These are phyloP conservation scores for Poa annua DNA, from an alignment of 176 grass and related monocot genomes.

Conservation along the genomic window DNA sequence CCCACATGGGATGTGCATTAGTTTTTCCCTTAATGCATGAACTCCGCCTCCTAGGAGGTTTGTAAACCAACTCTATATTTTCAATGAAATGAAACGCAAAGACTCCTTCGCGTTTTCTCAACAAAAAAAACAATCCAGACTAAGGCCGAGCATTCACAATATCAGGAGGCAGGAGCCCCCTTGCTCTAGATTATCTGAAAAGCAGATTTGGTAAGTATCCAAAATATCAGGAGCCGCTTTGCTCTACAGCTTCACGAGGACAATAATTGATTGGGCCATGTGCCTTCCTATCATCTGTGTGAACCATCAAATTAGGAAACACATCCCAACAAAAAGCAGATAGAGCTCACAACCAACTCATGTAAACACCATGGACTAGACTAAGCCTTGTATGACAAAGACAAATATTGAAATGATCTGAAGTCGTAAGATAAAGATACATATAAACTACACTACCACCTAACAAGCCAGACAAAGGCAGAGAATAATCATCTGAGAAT, in stretches of 20 bases:
- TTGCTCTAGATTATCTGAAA: neutral
- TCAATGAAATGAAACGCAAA: too few species aligned
- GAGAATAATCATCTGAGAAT: neutral
- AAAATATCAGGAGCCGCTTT: neutral
- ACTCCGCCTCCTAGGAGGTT: too few species aligned
- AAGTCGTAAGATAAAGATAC: neutral
- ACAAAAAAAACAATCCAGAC: too few species aligned
- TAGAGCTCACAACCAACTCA: constrained; percentile 12
- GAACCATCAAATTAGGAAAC: neutral
- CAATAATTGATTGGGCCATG: neutral
- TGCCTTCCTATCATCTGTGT: neutral
- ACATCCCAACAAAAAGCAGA: neutral
- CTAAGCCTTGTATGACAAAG: neutral
- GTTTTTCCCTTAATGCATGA: too few species aligned
- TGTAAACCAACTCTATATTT: too few species aligned
- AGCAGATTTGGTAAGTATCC: neutral
- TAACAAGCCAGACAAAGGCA: neutral
- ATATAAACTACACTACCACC: neutral
- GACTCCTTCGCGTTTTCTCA: too few species aligned
- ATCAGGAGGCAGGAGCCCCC: too few species aligned
- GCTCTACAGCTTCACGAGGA: neutral
- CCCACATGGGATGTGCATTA: too few species aligned
- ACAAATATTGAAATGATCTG: neutral
- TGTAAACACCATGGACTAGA: neutral
- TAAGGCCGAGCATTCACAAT: too few species aligned